Evolutionary conservation across 2,329 filamentous ascomycete genomes (phyloP).

Genomic region (Trichoderma sp.): DNA sequence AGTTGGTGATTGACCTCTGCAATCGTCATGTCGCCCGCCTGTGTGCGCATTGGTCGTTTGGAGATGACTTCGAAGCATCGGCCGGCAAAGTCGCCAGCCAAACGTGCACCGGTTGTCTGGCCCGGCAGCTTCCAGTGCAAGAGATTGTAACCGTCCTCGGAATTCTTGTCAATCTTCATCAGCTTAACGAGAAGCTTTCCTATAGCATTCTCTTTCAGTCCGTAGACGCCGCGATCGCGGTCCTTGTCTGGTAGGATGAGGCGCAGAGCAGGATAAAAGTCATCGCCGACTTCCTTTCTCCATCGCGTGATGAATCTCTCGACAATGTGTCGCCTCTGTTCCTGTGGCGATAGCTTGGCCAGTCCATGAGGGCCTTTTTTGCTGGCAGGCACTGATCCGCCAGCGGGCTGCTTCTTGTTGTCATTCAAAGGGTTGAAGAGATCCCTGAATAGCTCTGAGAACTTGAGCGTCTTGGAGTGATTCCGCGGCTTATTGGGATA

Average conservation of each 20-base stretch:
- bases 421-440: conserved; percentile 80
- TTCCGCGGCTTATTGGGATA: conserved; percentile 84
- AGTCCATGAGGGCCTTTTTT: conserved; percentile 60
- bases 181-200: conserved; percentile 88
- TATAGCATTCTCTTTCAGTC: conserved; percentile 87
- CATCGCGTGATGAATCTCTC: conserved; percentile 82
- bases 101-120: conserved; percentile 56
- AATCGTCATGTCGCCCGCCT: conserved; percentile 76
- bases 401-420: conserved; percentile 71
- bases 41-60: conserved; percentile 73
- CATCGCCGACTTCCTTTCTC: conserved; percentile 82
- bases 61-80: conserved; percentile 83
- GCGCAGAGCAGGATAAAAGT: conserved; percentile 90
- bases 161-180: conserved; percentile 87
- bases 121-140: conserved; percentile 91
- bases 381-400: conserved; percentile 49
- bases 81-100: conserved; percentile 88
- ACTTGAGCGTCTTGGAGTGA: conserved; percentile 72
- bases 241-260: conserved; percentile 93
- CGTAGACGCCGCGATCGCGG: conserved; percentile 86
- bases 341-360: conserved; percentile 64
- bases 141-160: conserved; percentile 81
- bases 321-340: conserved; percentile 77
- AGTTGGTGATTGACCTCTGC: conserved; percentile 85
- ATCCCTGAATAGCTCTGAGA: conserved; percentile 71